phyloP scores from a whole-genome alignment of 345 rosid species.

The Euphorbia lathyris region DNA sequence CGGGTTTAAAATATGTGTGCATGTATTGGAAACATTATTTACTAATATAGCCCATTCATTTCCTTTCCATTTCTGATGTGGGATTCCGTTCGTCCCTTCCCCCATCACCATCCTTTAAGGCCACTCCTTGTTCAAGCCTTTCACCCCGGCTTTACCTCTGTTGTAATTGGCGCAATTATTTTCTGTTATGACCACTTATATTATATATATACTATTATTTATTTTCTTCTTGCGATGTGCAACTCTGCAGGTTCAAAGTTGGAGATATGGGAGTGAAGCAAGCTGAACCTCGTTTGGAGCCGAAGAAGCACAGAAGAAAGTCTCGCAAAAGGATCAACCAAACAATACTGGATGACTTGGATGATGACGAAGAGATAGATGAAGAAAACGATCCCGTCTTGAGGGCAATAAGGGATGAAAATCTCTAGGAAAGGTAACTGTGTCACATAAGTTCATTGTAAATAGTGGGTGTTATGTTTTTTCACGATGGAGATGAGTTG shows the following conservation, averaged over 20 bases:
- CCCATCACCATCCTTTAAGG: too few species aligned
- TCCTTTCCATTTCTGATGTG: too few species aligned
- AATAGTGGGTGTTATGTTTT: background rate
- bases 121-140: too few species aligned
- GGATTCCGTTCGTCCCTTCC: too few species aligned
- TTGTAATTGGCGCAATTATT: background rate
- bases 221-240: background rate
- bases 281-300: constrained; percentile 78
- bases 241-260: constrained; percentile 55
- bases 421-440: constrained; percentile 1
- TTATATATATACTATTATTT: background rate
- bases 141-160: too few species aligned
- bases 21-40: background rate
- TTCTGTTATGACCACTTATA: background rate
- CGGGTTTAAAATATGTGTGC: background rate
- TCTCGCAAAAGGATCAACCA: constrained; percentile 79
- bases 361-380: constrained; percentile 50
- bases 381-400: constrained; percentile 59
- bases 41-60: too few species aligned
- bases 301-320: constrained; percentile 77
- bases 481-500: background rate
- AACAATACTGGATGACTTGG: constrained; percentile 51
- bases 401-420: constrained; percentile 51
- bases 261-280: constrained; percentile 77
- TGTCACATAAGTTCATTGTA: background rate